phyloP scores from a whole-genome alignment of 768 basidiomycete species.

The Boletellus ananas region DNA sequence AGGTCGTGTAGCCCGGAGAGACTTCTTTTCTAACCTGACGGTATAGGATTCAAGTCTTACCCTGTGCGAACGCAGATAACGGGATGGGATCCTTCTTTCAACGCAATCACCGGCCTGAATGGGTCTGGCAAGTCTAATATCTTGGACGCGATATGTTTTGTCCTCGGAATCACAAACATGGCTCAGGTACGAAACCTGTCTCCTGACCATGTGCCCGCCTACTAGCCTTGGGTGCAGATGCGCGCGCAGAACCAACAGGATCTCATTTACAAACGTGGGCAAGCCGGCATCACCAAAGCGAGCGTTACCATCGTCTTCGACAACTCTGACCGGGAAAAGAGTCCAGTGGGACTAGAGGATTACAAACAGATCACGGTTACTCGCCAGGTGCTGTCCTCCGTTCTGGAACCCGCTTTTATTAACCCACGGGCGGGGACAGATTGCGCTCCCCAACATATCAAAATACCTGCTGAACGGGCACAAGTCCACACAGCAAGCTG shows the following conservation, averaged over 20 bases:
- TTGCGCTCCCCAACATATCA: constrained; percentile 87
- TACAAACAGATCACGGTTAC: constrained; percentile 93
- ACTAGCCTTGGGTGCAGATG: constrained; percentile 49
- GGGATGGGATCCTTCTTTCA: constrained; percentile 98
- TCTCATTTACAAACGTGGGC: constrained; percentile 98
- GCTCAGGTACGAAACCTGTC: constrained; percentile 53
- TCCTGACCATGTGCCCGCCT: neutral
- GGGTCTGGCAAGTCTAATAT: constrained; percentile 99
- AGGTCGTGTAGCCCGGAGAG: neutral
- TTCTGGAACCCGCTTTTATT: neutral
- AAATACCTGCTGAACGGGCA: constrained; percentile 97
- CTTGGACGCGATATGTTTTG: constrained; percentile 98
- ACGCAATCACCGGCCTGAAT: constrained; percentile 95
- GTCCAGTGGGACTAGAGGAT: constrained; percentile 78
- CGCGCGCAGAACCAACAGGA: constrained; percentile 95
- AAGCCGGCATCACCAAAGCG: constrained; percentile 95
- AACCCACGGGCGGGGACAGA: constrained; percentile 43
- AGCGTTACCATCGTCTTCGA: constrained; percentile 99
- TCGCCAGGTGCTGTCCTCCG: constrained; percentile 64
- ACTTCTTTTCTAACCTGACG: neutral
- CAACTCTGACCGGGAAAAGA: constrained; percentile 84
- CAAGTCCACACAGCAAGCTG: constrained; percentile 77
- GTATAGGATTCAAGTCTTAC: constrained; percentile 92
- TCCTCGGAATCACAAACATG: constrained; percentile 97
- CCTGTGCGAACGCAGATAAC: constrained; percentile 93